Percentiles rank a stretch among this genome's conserved stretches.
Evolutionary conservation across 768 basidiomycete species (phyloP).

Genomic region (Chalciporus piperatus): DNA sequence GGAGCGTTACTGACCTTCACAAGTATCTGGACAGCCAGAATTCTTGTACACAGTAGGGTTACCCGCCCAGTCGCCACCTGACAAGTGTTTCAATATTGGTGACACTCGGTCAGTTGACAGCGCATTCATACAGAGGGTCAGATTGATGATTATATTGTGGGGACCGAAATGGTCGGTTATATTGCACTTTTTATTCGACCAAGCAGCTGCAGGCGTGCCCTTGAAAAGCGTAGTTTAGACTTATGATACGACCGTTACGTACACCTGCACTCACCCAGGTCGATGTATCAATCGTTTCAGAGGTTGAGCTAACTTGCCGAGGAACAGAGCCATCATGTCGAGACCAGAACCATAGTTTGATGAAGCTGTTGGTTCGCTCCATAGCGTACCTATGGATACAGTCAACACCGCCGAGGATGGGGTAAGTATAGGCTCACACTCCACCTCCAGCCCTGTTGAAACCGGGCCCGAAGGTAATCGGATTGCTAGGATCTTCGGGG

Average conservation of each 20-base stretch:
- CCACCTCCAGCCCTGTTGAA: slow-evolving; percentile 38
- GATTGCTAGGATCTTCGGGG: background rate
- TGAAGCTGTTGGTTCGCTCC: slow-evolving; percentile 31
- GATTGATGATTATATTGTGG: slow-evolving; percentile 38
- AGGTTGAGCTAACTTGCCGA: slow-evolving; percentile 15
- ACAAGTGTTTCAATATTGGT: background rate
- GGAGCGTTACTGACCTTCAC: slow-evolving; percentile 42
- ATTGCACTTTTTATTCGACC: slow-evolving; percentile 35
- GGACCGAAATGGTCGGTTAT: slow-evolving; percentile 34
- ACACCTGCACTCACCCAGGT: slow-evolving; percentile 29
- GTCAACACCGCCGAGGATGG: background rate
- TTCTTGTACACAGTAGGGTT: slow-evolving; percentile 34
- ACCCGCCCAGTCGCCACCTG: slow-evolving; percentile 63
- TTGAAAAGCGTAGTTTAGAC: slow-evolving; percentile 3
- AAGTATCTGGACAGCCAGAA: slow-evolving; percentile 54
- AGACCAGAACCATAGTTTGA: slow-evolving; percentile 47
- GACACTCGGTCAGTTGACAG: background rate
- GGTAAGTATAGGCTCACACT: slow-evolving; percentile 24
- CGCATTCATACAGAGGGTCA: slow-evolving; percentile 57
- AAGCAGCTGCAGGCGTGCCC: slow-evolving; percentile 34
- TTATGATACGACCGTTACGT: background rate
- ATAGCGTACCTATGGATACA: slow-evolving; percentile 39
- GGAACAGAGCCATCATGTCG: slow-evolving; percentile 27
- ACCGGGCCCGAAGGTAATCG: slow-evolving; percentile 17
- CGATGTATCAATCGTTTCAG: slow-evolving; percentile 19